Conservation (phyloP, 495 filamentous ascomycete species). For the Xanthoparmelia taractica region DNA sequence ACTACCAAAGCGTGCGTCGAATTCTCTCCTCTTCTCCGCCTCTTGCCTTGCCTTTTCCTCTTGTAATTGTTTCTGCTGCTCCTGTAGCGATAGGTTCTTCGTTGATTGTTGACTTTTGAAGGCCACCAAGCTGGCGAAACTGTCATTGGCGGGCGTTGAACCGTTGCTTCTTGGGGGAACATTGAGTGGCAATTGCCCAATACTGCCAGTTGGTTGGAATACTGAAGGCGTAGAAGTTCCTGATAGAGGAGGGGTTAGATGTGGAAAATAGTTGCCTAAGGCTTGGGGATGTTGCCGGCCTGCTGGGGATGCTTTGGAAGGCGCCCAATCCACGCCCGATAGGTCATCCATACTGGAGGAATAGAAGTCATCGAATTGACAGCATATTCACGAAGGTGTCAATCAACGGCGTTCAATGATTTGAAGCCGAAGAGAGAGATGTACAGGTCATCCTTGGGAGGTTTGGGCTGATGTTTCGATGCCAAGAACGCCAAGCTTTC, state of each 20-base stretch:
- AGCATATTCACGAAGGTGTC: not conserved
- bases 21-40: slow-evolving; percentile 57
- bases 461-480: not conserved
- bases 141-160: slow-evolving; percentile 62
- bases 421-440: not conserved
- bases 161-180: slow-evolving; percentile 38
- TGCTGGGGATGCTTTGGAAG: slow-evolving; percentile 33
- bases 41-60: slow-evolving; percentile 71
- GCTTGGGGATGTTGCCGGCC: slow-evolving; percentile 45
- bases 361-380: not conserved
- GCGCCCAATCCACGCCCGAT: slow-evolving; percentile 48
- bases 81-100: slow-evolving; percentile 69
- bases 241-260: slow-evolving; percentile 54
- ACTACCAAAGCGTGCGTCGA: slow-evolving; percentile 67
- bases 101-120: slow-evolving; percentile 58
- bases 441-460: not conserved
- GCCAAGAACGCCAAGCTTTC: slow-evolving; percentile 1
- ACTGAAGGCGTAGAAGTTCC: slow-evolving; percentile 63
- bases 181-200: slow-evolving; percentile 26
- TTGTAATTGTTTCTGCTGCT: slow-evolving; percentile 75
- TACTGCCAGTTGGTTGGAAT: slow-evolving; percentile 37
- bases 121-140: slow-evolving; percentile 81
- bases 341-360: slow-evolving; percentile 48
- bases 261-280: slow-evolving; percentile 50
- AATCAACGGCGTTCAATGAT: not conserved